Percentiles rank a stretch among this genome's conserved stretches.
Evolutionary conservation across 2,329 filamentous ascomycete genomes (phyloP).

Genomic region (Penicillium sp.): DNA sequence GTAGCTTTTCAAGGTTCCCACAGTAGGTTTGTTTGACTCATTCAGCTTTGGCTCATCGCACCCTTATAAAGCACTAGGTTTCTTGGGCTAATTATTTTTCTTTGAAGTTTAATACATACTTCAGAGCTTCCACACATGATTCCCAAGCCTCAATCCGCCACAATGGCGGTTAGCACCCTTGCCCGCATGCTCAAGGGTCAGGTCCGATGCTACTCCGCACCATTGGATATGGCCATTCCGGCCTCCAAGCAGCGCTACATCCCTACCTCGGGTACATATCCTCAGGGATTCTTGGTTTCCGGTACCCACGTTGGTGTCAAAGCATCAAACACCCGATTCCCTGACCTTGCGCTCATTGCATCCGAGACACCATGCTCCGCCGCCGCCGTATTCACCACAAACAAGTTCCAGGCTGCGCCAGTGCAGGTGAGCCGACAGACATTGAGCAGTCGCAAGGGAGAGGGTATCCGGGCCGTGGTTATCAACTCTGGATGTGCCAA

Average conservation of each 20-base stretch:
- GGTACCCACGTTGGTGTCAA: slow-evolving; percentile 93
- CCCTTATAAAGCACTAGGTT: neutral
- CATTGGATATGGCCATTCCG: slow-evolving; percentile 59
- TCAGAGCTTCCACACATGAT: slow-evolving; percentile 20
- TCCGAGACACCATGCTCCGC: slow-evolving; percentile 84
- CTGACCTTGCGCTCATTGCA: slow-evolving; percentile 84
- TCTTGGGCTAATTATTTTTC: neutral
- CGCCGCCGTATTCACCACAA: slow-evolving; percentile 94
- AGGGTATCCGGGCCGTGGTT: slow-evolving; percentile 73
- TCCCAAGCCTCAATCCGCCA: slow-evolving; percentile 27
- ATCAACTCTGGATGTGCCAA: slow-evolving; percentile 97
- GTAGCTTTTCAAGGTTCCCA: slow-evolving; percentile 15
- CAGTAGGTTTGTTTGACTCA: slow-evolving; percentile 16
- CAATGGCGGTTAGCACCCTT: slow-evolving; percentile 34
- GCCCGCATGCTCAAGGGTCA: slow-evolving; percentile 40
- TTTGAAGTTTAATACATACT: neutral
- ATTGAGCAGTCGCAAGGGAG: slow-evolving; percentile 64
- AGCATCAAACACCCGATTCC: slow-evolving; percentile 83
- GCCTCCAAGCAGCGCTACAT: slow-evolving; percentile 87
- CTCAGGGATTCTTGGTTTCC: slow-evolving; percentile 82
- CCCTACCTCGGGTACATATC: slow-evolving; percentile 80
- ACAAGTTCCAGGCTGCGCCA: slow-evolving; percentile 95
- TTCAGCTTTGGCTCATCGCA: slow-evolving; percentile 3
- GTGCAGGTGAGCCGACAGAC: slow-evolving; percentile 80
- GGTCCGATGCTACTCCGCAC: slow-evolving; percentile 46